phyloP scores from a whole-genome alignment of 768 basidiomycete species.

The Amanita pseudoporphyria region DNA sequence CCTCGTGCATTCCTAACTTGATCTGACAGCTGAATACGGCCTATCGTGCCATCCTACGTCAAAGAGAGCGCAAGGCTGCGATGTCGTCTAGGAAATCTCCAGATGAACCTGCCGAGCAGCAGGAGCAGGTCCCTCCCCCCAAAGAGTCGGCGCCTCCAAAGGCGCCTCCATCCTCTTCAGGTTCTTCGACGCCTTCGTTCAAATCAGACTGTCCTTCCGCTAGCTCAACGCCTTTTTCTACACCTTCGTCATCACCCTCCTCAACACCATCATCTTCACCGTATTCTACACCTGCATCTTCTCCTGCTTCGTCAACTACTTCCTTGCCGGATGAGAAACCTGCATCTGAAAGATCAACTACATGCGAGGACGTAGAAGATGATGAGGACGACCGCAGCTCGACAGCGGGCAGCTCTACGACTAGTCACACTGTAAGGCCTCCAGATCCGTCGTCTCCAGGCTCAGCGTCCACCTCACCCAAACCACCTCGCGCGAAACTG shows the following conservation, averaged over 20 bases:
- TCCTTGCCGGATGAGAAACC: background rate
- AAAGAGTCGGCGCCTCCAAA: background rate
- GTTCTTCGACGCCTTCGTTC: constrained; percentile 2
- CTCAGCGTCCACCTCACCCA: constrained; percentile 7
- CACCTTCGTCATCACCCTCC: constrained; percentile 6
- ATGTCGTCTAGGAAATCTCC: background rate
- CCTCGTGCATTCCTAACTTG: background rate
- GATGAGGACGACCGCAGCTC: constrained; percentile 6
- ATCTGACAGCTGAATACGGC: constrained; percentile 36
- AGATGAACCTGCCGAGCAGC: background rate
- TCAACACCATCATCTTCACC: constrained; percentile 8
- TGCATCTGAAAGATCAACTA: background rate
- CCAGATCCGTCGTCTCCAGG: background rate
- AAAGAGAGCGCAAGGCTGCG: constrained; percentile 11
- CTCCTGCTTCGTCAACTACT: constrained; percentile 8
- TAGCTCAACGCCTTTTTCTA: constrained; percentile 10
- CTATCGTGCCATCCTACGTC: constrained; percentile 38
- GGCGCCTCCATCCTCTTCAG: background rate
- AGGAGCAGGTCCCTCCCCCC: background rate
- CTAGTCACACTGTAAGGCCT: background rate
- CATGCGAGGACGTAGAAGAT: constrained; percentile 5
- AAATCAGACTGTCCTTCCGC: background rate
- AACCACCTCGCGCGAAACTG: constrained; percentile 15
- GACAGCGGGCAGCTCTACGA: background rate
- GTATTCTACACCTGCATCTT: constrained; percentile 8